Evolutionary conservation across 768 basidiomycete species (phyloP), one percentile per base, ranked within the genome.

Genomic region (Tremella yokohamensis): DNA sequence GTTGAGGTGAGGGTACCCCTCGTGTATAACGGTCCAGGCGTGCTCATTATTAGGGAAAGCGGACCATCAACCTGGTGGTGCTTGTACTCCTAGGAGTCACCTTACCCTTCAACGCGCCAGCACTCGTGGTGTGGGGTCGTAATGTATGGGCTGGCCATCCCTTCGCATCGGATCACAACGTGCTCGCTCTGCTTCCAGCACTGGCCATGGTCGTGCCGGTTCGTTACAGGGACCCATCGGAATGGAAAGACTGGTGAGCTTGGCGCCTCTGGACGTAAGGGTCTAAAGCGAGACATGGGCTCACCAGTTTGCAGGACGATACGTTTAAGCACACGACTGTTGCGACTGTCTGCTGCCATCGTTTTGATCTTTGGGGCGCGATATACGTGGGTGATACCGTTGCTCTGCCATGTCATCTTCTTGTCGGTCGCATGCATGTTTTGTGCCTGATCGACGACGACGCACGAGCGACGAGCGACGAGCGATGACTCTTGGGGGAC

Each of bases 111-210:
- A 82, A 82, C 6, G 86, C 84, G 1, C 86, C 89, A 0, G 85
- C 87, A 6, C 79, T 97, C 22, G 86, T 83, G 1, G 90, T 94
- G 1, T 97, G 93, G 93, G 87, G 86, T 1, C 83, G 90, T 50
- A 93, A 91, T 39, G 78, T 94, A 11, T 81, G 83, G 38, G 88
- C 88, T 0, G 87, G 89, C 9, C 85, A 85, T 4, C 88, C 88
- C 1, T 93, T 91, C 74, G 82, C 85, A 42, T 85, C 87, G 0
- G 90, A 93, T 71, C 89, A 91, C 69, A 70, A 73, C 53, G 11
- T 63, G 1, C 18, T 67, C 2, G 26, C 57, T 13, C 40, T 69
- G 11, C 22, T 68, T 2, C 64, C 64, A 25, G 26, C 52, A 2
- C 12, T 68, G 22, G 42, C 22, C 42, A 45, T 45, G 42, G n/a